Evolutionary conservation across 257 asterid species (phyloP), one percentile per base, ranked within the genome.

Genomic region (Striga asiatica): DNA sequence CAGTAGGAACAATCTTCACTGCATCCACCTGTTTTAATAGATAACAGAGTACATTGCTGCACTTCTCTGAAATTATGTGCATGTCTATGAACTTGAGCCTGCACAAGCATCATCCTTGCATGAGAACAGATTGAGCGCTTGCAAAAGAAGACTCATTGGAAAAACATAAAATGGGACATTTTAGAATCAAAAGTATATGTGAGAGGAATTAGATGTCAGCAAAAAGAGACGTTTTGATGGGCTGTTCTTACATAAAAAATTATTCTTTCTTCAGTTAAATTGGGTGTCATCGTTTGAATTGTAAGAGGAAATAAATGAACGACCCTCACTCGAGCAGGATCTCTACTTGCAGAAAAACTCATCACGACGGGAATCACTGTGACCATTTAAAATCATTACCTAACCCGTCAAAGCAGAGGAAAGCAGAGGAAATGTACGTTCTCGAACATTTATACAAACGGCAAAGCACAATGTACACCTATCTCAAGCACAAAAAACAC

Each of bases 81-180:
- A 66, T 91, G 93, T 68, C 97, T 84, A 58, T 91, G 98, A 64
- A 91, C 97, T 75, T 82, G 98, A 60, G 98, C 98, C 97, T 91
- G 73, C 66, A 78, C 39, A 59, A 52, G 13, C 32, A 43, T 31
- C 46, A 46, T 2, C 29, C 8, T 3, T 9, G n/a, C n/a, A n/a
- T n/a, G n/a, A n/a, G n/a, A n/a, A n/a, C n/a, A n/a, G n/a, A n/a
- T n/a, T n/a, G n/a, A n/a, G n/a, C n/a, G 0, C 35, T 29, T 1
- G 8, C 35, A 29, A 29, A 29, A 1, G 35, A 29, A 35, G 41
- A n/a, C n/a, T n/a, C n/a, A n/a, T n/a, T n/a, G n/a, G 12, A 29
- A 10, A 29, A 3, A 35, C 8, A 35, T n/a, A n/a, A n/a, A n/a
- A 7, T 16, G 22, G 50, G 50, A 7, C 8, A 7, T 19, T 6